A percentile compares a stretch with the other conserved stretches of the same genome.
Evolutionary conservation across 1,284 basidiomycete genomes (phyloP).

Genomic region (Cryptococcus amylolentus): DNA sequence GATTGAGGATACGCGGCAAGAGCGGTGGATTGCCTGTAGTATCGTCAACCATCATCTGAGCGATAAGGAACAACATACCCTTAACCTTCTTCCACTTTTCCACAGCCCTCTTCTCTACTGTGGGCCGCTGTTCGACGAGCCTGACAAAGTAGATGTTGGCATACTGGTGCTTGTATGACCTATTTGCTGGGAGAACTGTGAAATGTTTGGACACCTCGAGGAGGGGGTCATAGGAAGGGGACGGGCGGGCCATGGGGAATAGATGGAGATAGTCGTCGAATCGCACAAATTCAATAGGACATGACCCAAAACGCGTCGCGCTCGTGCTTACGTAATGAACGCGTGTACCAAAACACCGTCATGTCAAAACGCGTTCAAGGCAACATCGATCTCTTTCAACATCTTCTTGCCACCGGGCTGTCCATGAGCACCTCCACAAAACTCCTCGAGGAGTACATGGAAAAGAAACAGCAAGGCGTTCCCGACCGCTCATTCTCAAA

Average conservation of each 20-base stretch:
- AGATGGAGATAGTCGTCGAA: too few relatives aligned
- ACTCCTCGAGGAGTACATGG: not conserved
- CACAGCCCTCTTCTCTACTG: slow-evolving; percentile 63
- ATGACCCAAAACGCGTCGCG: slow-evolving; percentile 3
- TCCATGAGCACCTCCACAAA: not conserved
- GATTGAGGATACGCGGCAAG: slow-evolving; percentile 81
- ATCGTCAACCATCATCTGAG: not conserved
- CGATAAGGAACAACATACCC: slow-evolving; percentile 51
- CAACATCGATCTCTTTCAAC: not conserved
- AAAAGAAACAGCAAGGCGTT: not conserved
- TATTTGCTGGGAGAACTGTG: slow-evolving; percentile 36
- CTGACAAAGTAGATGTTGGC: slow-evolving; percentile 88
- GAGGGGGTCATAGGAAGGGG: slow-evolving; percentile 35
- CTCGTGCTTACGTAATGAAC: not conserved
- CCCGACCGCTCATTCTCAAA: not conserved
- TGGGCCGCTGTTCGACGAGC: slow-evolving; percentile 61
- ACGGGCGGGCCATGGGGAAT: slow-evolving; percentile 18
- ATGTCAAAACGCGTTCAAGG: too few relatives aligned
- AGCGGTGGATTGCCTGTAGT: slow-evolving; percentile 64
- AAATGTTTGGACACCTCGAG: slow-evolving; percentile 47
- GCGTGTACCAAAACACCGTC: too few relatives aligned
- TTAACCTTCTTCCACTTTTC: slow-evolving; percentile 64
- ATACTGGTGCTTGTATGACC: slow-evolving; percentile 72
- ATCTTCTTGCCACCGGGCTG: not conserved
- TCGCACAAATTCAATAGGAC: too few relatives aligned